Evolutionary conservation across 2,329 filamentous ascomycete genomes (phyloP).

Genomic region (Colletotrichum sp.): DNA sequence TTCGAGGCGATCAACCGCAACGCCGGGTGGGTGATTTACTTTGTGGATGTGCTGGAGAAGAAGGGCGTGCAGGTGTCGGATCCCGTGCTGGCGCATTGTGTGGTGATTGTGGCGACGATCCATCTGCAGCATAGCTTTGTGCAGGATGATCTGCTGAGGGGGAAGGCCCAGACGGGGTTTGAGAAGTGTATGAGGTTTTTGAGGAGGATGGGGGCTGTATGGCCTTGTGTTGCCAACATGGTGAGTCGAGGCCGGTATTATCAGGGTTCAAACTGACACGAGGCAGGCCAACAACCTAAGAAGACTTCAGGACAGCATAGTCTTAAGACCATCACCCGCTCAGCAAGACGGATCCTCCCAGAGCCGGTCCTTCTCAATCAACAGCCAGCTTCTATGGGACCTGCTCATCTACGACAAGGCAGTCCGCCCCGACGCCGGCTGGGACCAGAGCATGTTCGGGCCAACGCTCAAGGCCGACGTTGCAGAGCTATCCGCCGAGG

Average conservation of each 20-base stretch:
- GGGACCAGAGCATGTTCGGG: slow-evolving; percentile 29
- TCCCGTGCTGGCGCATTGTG: slow-evolving; percentile 44
- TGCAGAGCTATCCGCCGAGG: neutral
- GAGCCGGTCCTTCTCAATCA: slow-evolving; percentile 31
- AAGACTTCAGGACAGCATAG: slow-evolving; percentile 37
- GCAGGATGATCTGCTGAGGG: slow-evolving; percentile 22
- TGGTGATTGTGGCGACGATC: slow-evolving; percentile 58
- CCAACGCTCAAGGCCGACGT: slow-evolving; percentile 10
- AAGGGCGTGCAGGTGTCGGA: slow-evolving; percentile 45
- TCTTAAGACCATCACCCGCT: neutral
- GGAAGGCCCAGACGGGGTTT: slow-evolving; percentile 29
- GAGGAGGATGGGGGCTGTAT: slow-evolving; percentile 25
- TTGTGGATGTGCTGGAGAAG: slow-evolving; percentile 51
- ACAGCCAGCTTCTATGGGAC: slow-evolving; percentile 39
- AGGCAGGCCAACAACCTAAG: slow-evolving; percentile 29
- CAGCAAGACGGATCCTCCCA: neutral
- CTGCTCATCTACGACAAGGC: slow-evolving; percentile 40
- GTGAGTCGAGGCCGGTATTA: slow-evolving; percentile 8
- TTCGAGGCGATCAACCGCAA: slow-evolving; percentile 56
- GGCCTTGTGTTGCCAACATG: slow-evolving; percentile 29
- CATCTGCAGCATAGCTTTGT: slow-evolving; percentile 59
- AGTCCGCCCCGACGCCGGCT: slow-evolving; percentile 25
- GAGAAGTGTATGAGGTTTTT: slow-evolving; percentile 32
- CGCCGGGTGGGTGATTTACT: slow-evolving; percentile 58
- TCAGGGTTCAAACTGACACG: neutral